Percentiles rank a stretch among this genome's conserved stretches.
Evolutionary conservation across 2,329 filamentous ascomycete genomes (phyloP).

Genomic region (Neofusicoccum sp.): DNA sequence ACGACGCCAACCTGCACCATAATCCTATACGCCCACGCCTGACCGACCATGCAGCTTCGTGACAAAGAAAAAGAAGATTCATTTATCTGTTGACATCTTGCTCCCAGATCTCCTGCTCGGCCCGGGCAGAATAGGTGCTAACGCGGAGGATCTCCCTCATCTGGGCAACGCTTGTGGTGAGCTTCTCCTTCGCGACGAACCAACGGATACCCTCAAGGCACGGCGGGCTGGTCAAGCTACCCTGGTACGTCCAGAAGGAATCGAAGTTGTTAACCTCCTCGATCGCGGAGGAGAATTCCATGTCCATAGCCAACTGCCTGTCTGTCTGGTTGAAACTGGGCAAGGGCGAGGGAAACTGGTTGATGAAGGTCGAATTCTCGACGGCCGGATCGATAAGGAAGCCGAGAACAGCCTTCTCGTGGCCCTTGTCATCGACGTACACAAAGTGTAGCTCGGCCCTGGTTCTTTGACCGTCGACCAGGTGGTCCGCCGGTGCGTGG

Average conservation of each 20-base stretch:
- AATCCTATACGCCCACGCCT: too few relatives aligned
- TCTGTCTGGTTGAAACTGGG: constrained; percentile 40
- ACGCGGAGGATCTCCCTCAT: constrained; percentile 48
- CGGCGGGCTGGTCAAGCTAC: constrained; percentile 49
- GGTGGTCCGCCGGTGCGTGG: constrained; percentile 52
- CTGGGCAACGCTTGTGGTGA: constrained; percentile 47
- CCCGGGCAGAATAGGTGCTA: constrained; percentile 46
- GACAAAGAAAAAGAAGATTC: not conserved
- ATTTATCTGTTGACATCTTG: constrained; percentile 45
- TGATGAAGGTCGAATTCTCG: constrained; percentile 39
- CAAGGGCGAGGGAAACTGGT: constrained; percentile 40
- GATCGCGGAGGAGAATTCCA: constrained; percentile 37
- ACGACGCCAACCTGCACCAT: too few relatives aligned
- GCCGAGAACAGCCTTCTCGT: constrained; percentile 47
- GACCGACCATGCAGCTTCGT: too few relatives aligned
- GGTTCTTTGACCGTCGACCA: constrained; percentile 42
- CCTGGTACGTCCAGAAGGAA: constrained; percentile 51
- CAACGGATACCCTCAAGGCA: constrained; percentile 49
- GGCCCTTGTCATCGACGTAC: constrained; percentile 43
- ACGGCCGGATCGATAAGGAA: constrained; percentile 46
- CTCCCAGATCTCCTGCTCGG: constrained; percentile 48
- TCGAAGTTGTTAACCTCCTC: constrained; percentile 40
- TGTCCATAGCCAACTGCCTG: constrained; percentile 22
- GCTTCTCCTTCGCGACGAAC: constrained; percentile 43
- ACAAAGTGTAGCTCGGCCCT: constrained; percentile 53